These are phyloP conservation scores for Cadophora sp. DNA, from an alignment of 2,329 filamentous ascomycete genomes.

Conservation along the genomic window DNA sequence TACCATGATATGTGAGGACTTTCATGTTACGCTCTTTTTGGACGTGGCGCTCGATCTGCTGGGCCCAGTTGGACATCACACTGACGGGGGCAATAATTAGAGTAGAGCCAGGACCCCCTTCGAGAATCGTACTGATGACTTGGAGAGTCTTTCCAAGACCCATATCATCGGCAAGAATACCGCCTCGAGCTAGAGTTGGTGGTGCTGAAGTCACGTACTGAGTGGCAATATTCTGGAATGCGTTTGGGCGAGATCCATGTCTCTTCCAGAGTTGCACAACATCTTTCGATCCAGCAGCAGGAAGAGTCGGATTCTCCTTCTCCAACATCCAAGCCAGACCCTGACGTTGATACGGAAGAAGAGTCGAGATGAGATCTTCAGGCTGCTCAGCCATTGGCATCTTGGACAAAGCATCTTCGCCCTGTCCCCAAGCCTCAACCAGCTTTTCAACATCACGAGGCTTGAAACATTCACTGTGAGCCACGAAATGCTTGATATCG, in stretches of 20 bases:
- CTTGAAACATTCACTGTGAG: conserved; percentile 71
- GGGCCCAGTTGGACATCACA: conserved; percentile 91
- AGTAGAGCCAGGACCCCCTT: conserved; percentile 64
- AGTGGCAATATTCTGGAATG: conserved; percentile 73
- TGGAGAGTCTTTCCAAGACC: conserved; percentile 91
- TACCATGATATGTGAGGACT: conserved; percentile 78
- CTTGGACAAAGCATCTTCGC: conserved; percentile 70
- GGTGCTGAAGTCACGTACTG: conserved; percentile 65
- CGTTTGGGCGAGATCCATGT: conserved; percentile 45
- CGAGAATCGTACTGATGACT: conserved; percentile 78
- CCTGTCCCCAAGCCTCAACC: conserved; percentile 59
- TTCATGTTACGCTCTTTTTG: conserved; percentile 66
- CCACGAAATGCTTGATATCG: conserved; percentile 62
- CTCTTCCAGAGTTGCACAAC: conserved; percentile 81
- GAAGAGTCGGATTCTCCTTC: conserved; percentile 75
- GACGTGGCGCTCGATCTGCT: conserved; percentile 78
- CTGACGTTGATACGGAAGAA: conserved; percentile 81
- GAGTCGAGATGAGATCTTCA: conserved; percentile 63
- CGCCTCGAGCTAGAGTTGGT: conserved; percentile 76
- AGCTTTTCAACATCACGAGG: conserved; percentile 72
- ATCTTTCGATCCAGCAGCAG: conserved; percentile 62
- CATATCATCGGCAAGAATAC: conserved; percentile 93
- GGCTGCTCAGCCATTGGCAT: conserved; percentile 79
- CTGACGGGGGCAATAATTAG: conserved; percentile 83
- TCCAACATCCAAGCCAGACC: conserved; percentile 82